Base-by-base conservation (phyloP, 2,329 filamentous ascomycete genomes). In the Diaporthe batatas region DNA sequence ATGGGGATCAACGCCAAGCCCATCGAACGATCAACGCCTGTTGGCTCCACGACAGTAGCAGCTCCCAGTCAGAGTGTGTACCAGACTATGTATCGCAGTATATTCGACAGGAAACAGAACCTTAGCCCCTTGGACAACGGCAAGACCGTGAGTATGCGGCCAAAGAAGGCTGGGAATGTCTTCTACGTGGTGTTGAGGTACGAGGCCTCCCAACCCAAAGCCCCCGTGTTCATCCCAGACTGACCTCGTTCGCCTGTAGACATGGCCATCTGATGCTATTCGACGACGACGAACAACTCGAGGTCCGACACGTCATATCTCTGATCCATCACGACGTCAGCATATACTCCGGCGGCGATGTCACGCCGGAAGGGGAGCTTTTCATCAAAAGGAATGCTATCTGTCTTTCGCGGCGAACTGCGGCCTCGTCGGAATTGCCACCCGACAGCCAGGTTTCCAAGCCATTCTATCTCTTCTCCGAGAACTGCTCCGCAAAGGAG, bases 221-320 rank as follows among this genome's bases (percentile, higher is more conserved):
- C 14, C 34, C 39, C 23, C 18, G 29, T 42, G 10, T 6, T 39
- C 58, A 34, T 53, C 34, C 32, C 39, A 36, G 65, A 8, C 25
- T 64, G 36, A 72, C 68, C 70, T 76, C 73, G 77, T 70, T n/a
- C 53, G 2, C 18, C 23, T 55, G 64, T 74, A 95, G 95, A 80
- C 95, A 98, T 82, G 95, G 96, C 49, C 95, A 98, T 80, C 85
- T 99, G 67, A 98, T 99, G 94, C 90, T 99, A 12, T 99, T 98
- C 82, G 96, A 99, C 80, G 95, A 98, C 79, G 91, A 94, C 69
- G 94, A 97, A 77, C 95, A 98, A 82, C 88, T 98, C 77, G 96
- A 99, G 83, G 96, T 99, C 21, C 93, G 96, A 75, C 95, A 98
- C 83, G 96, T 99, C 70, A 94, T 99, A 72, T 98, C 95, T 0